A percentile compares a stretch with the other conserved stretches of the same genome.
These are phyloP conservation scores for Periconia sp. DNA, from an alignment of 2,329 filamentous ascomycete species.

Conservation along the genomic window DNA sequence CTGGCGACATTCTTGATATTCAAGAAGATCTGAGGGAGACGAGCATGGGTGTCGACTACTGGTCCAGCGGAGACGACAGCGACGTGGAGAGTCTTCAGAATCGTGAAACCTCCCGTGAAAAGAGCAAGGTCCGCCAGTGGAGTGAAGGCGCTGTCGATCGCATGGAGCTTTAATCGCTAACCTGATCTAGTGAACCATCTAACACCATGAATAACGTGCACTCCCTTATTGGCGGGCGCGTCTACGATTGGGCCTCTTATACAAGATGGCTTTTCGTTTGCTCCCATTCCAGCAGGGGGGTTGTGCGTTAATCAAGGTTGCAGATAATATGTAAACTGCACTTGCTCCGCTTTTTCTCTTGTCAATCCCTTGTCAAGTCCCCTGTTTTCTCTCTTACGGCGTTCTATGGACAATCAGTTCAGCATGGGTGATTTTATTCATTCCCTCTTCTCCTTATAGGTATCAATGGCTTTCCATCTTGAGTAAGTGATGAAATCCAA, in stretches of 20 bases:
- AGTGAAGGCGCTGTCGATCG: conserved; percentile 56
- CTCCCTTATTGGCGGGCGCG: too few species aligned
- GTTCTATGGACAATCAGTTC: neutral
- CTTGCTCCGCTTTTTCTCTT: too few species aligned
- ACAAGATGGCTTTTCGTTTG: too few species aligned
- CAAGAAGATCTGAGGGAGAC: conserved; percentile 40
- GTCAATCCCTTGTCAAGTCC: neutral
- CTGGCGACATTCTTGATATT: conserved; percentile 41
- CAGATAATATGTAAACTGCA: neutral
- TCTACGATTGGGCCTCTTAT: too few species aligned
- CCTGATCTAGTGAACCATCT: too few species aligned
- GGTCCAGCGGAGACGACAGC: conserved; percentile 34
- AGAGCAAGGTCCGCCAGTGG: conserved; percentile 53
- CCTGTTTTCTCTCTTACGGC: neutral
- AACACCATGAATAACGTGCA: too few species aligned
- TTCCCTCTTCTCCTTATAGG: neutral
- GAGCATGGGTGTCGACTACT: conserved; percentile 34
- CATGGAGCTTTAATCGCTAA: conserved; percentile 49
- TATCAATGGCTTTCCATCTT: neutral
- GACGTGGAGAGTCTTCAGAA: conserved; percentile 35
- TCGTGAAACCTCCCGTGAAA: conserved; percentile 44
- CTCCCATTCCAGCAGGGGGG: too few species aligned
- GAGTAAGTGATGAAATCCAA: conserved; percentile 2
- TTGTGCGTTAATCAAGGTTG: neutral
- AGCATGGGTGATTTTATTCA: neutral